phyloP scores from a whole-genome alignment of 208 protist species.

The Crithidia expoeki region DNA sequence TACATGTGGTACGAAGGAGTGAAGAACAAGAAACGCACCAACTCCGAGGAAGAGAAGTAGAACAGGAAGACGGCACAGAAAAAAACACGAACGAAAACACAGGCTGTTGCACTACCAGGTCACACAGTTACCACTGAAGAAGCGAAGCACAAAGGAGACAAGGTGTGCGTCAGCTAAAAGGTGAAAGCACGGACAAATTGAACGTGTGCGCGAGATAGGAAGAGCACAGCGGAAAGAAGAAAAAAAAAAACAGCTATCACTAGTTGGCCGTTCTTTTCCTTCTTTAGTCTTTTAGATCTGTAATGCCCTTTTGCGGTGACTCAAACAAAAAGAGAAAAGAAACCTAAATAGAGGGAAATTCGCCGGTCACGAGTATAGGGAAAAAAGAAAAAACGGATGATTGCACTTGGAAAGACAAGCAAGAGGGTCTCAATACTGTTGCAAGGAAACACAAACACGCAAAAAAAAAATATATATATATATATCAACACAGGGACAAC shows the following conservation, averaged over 20 bases:
- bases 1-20: too few species aligned
- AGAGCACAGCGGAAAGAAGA: neutral
- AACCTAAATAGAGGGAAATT: neutral
- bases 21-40: too few species aligned
- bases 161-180: neutral
- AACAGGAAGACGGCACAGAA: too few species aligned
- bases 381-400: neutral
- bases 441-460: neutral
- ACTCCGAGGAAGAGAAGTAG: too few species aligned
- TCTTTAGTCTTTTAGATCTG: neutral
- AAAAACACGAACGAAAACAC: too few species aligned
- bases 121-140: slow-evolving; percentile 1
- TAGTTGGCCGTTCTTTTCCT: neutral
- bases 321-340: neutral
- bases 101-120: too few species aligned
- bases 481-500: neutral
- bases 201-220: neutral
- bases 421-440: neutral
- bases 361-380: neutral
- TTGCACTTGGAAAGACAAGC: neutral
- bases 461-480: neutral
- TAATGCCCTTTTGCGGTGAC: neutral
- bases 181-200: neutral
- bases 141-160: neutral
- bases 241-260: neutral